These are phyloP conservation scores for Podila horticola DNA, from an alignment of 192 early-diverging fungal species.

Conservation along the genomic window DNA sequence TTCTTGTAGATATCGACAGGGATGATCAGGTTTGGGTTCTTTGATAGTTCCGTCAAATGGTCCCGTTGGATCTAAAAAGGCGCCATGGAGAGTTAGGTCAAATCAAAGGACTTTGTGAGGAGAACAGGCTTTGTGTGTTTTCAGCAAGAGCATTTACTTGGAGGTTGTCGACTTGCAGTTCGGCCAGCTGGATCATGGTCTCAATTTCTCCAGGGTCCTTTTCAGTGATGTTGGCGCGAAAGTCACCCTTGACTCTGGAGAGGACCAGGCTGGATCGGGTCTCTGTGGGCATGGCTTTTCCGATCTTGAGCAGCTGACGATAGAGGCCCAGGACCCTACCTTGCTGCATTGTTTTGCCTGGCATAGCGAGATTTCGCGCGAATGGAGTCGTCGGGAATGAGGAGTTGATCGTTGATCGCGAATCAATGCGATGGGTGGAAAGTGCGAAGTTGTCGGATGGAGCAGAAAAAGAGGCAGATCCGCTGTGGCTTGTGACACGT, in stretches of 20 bases:
- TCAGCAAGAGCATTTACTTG: slow-evolving; percentile 7
- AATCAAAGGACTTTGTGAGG: background rate
- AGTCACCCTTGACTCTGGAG: slow-evolving; percentile 41
- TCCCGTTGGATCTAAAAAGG: slow-evolving; percentile 37
- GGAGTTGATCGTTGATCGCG: background rate
- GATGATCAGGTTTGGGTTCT: slow-evolving; percentile 49
- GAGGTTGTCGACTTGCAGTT: slow-evolving; percentile 46
- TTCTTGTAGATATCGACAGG: slow-evolving; percentile 51
- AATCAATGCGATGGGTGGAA: background rate
- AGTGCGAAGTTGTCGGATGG: no score
- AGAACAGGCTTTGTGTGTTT: background rate
- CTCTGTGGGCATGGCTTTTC: slow-evolving; percentile 49
- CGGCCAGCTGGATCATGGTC: slow-evolving; percentile 45
- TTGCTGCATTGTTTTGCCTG: slow-evolving; percentile 16
- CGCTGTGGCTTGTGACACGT: background rate
- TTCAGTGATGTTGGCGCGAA: slow-evolving; percentile 27
- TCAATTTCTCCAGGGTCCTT: slow-evolving; percentile 40
- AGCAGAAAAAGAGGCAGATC: no score
- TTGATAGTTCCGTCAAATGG: slow-evolving; percentile 40
- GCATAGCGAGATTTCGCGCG: background rate
- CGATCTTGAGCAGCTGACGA: slow-evolving; percentile 30
- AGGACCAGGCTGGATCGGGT: slow-evolving; percentile 40
- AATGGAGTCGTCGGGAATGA: background rate
- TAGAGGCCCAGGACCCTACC: slow-evolving; percentile 27
- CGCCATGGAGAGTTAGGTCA: background rate